Evolutionary conservation across 306 rosid species (phyloP), one percentile per base, ranked within the genome.

Genomic region (Lathyrus oleraceus): DNA sequence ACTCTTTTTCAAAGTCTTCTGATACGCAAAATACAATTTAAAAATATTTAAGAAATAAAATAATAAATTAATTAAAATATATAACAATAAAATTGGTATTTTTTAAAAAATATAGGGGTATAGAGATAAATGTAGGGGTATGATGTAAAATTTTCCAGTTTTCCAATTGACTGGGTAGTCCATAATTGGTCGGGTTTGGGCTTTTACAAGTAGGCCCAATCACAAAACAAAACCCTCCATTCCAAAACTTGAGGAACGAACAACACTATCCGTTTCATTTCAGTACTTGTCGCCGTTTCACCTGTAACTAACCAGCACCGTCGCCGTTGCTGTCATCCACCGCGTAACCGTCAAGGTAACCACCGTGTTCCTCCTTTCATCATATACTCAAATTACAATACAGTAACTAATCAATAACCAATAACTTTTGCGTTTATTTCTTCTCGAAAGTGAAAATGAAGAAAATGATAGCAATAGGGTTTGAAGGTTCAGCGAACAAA

Each of bases 401-500:
- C 2, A 35, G 39, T 7, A 8, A 6, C 39, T 35, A 35, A 7
- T 35, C 39, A 35, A 7, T 25, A 35, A 35, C 39, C 39, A 35
- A 35, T 35, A 35, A 35, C 7, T 35, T 35, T 35, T 0, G 39
- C 6, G 38, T 32, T 32, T 32, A 32, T 32, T 32, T 17, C 5
- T 2, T 8, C 15, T 38, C 2, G 4, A 25, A 16, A 32, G 63
- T 32, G 40, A 76, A 71, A 78, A 91, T 86, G 92, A 89, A 89
- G 87, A 79, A 61, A 65, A 87, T 85, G 93, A 86, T 86, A 70
- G 96, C 93, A 12, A 71, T 92, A 53, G 96, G 98, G 13, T 87
- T 92, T 62, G 96, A 90, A 80, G 98, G 96, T 81, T 92, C 98
- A 45, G 98, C 98, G 48, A 92, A 92, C 84, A 92, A 92, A 84